Base-by-base conservation (phyloP, 2,329 filamentous ascomycete genomes). In the Claviceps sp. region DNA sequence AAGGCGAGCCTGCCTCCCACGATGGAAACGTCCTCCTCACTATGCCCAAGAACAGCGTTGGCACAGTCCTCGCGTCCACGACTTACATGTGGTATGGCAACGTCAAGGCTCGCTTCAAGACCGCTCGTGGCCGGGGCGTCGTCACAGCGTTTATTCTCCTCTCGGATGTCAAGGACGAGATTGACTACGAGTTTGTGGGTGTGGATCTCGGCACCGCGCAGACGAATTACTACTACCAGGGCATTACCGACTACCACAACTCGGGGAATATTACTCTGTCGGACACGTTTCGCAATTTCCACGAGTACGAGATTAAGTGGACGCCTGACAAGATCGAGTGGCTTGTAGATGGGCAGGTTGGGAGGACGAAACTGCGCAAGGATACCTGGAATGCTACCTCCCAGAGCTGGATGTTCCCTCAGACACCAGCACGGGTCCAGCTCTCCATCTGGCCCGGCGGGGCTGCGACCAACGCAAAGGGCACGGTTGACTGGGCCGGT, bases 21-120 rank as follows among this genome's bases (percentile, higher is more conserved):
- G 72, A 87, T 53, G 79, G 82, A 64, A 80, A 82, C 56, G 73
- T 93, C 2, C 74, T 96, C 49, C 74, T 98, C 63, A 97, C 91
- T 58, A 95, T 98, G 91, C 82, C 87, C 43, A 79, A 84, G 57
- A 78, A 85, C 60, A 90, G 86, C 37, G 85, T 88, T 42, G 93
- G 93, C 52, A 96, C 93, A 9, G 80, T 98, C 46, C 71, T 98
- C 52, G 86, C 89, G 57, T 76, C 79, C 7, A 91, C 89, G 53
- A 76, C 81, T 58, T 97, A 96, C 70, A 84, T 98, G 70, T 97
- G 93, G 93, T 98, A 97, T 68, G 93, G 93, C 64, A 95, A 87
- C 68, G 84, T 95, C 62, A 86, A 85, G 67, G 89, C 88, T 51
- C 86, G 74, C 52, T 74, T 97, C 67, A 93, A 89, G 75, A 91